Evolutionary conservation across 148 eudicot species (phyloP), one percentile per base, ranked within the genome.

Genomic region (Arctostaphylos glauca): DNA sequence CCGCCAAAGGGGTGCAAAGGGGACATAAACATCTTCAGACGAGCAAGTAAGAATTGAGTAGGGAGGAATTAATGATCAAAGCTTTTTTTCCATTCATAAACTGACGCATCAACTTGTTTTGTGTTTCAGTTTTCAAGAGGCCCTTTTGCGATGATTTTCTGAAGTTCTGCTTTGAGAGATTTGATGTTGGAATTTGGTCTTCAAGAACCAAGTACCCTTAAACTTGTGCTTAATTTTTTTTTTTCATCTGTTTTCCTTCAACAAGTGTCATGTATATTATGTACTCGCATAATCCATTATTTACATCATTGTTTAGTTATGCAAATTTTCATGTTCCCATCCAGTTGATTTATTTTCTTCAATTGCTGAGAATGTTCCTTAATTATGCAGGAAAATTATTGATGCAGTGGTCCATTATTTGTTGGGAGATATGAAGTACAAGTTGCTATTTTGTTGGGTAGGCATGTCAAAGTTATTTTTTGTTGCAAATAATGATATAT

Each of bases 161-260:
- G 85, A 83, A 86, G 84, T 96, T 96, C 88, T 96, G 98, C 87
- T 92, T 94, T 84, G 95, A 93, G 87, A 93, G 88, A 81, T 96
- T 96, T 80, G 86, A 93, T 70, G 94, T 96, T 46, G 99, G 91
- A 9, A 89, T 96, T 78, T 94, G 98, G 99, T 94, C 99, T 67
- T 96, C 99, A 74, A 91, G 98, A 90, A 83, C 93, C 47, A 92
- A 87, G 99, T 94, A 92, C 47, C 78, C 79, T 62, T 82, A 79
- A 41, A 41, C 16, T 83, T 79, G 2, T 74, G 53, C 18, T 75
- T 21, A 14, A 31, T 31, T 81, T 84, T 44, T 74, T 41, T 70
- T 48, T 48, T 50, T 66, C 52, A 12, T 31, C 38, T 47, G 48
- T 76, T 75, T 19, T 21, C 10, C 0, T 5, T 16, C 62, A 76